phyloP scores from a whole-genome alignment of 2,329 filamentous ascomycete species.

The Dryadomyces quercivorus region DNA sequence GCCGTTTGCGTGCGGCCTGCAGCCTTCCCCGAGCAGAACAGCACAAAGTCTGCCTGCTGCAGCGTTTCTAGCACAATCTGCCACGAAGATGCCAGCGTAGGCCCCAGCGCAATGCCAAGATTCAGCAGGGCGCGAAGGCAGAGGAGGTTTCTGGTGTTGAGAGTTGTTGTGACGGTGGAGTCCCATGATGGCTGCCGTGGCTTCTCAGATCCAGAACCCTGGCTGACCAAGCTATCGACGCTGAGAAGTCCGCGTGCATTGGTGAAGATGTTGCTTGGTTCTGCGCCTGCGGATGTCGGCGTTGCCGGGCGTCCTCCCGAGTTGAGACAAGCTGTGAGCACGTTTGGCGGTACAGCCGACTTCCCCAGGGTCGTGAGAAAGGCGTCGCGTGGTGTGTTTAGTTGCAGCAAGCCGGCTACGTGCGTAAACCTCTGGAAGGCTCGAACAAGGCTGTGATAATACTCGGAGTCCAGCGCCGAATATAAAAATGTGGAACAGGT shows the following conservation, averaged over 20 bases:
- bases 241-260: conserved; percentile 63
- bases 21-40: conserved; percentile 51
- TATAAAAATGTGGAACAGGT: conserved; percentile 94
- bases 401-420: conserved; percentile 76
- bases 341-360: conserved; percentile 77
- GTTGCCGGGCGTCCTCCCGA: conserved; percentile 30
- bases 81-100: conserved; percentile 77
- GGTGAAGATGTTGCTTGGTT: conserved; percentile 49
- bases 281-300: conserved; percentile 29
- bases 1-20: conserved; percentile 38
- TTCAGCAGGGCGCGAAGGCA: conserved; percentile 90
- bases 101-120: conserved; percentile 83
- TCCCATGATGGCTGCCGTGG: conserved; percentile 49
- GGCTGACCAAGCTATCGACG: conserved; percentile 56
- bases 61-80: conserved; percentile 83
- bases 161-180: conserved; percentile 29
- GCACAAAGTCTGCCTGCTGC: conserved; percentile 82
- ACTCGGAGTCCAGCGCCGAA: conserved; percentile 81
- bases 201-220: conserved; percentile 44
- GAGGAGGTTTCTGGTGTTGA: conserved; percentile 81
- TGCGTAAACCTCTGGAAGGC: conserved; percentile 94
- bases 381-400: conserved; percentile 80
- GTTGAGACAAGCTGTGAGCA: conserved; percentile 48
- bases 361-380: conserved; percentile 92
- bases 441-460: conserved; percentile 82